phyloP scores from a whole-genome alignment of 345 rosid genomes.

The Laguncularia racemosa region DNA sequence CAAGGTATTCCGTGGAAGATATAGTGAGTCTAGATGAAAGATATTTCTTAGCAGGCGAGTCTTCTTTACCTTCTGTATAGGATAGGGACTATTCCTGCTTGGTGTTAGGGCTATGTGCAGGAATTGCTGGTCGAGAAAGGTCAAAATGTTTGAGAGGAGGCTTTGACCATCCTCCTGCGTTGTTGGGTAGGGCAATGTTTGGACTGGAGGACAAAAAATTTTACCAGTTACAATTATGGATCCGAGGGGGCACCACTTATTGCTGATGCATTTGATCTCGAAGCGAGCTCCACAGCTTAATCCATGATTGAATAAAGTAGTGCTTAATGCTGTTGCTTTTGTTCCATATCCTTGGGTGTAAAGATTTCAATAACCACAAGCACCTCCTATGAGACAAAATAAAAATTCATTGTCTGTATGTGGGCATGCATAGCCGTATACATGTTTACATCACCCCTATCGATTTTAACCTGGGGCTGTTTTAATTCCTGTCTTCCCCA shows the following conservation, averaged over 20 bases:
- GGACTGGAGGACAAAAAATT: constrained; percentile 38
- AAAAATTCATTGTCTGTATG: background rate
- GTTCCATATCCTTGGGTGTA: constrained; percentile 24
- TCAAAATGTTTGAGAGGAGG: constrained; percentile 27
- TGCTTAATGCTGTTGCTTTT: constrained; percentile 21
- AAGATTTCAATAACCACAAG: constrained; percentile 25
- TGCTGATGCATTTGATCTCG: constrained; percentile 25
- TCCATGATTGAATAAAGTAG: constrained; percentile 26
- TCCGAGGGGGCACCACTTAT: constrained; percentile 23
- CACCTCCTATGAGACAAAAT: constrained; percentile 14
- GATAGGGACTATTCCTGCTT: constrained; percentile 31
- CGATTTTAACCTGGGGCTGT: too few relatives aligned
- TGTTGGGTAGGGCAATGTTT: constrained; percentile 20
- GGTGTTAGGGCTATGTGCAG: constrained; percentile 25
- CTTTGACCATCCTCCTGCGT: constrained; percentile 34
- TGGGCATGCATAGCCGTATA: background rate
- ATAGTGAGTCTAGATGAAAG: background rate
- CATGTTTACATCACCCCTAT: too few relatives aligned
- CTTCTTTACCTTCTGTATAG: constrained; percentile 20
- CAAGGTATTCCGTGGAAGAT: background rate
- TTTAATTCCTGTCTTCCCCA: constrained; percentile 23
- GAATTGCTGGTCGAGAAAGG: constrained; percentile 30
- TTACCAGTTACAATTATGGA: constrained; percentile 29
- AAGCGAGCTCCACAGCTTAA: constrained; percentile 29
- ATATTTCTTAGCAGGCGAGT: background rate